A percentile compares a stretch with the other conserved stretches of the same genome.
phyloP scores from a whole-genome alignment of 2,329 filamentous ascomycete genomes.

The Fusarium ramigenum region DNA sequence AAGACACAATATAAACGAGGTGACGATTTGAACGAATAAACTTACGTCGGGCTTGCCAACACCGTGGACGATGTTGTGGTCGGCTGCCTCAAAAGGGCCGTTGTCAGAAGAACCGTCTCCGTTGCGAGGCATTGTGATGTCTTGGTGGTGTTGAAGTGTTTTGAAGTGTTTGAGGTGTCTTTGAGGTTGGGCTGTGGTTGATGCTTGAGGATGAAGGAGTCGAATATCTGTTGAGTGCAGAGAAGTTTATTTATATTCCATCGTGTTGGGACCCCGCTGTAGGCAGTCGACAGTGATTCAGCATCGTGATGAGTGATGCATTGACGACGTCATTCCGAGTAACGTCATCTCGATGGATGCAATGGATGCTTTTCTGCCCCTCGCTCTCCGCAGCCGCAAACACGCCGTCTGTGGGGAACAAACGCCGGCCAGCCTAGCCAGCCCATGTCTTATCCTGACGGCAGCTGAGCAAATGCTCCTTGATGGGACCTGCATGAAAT shows the following conservation, averaged over 20 bases:
- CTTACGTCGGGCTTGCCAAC: constrained; percentile 52
- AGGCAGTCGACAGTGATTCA: constrained; percentile 1
- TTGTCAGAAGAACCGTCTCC: constrained; percentile 61
- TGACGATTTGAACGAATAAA: not conserved
- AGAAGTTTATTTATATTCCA: constrained; percentile 28
- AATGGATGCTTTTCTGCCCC: not conserved
- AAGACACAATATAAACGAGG: not conserved
- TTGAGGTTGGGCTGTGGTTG: not conserved
- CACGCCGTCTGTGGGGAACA: constrained; percentile 20
- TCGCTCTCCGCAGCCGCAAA: constrained; percentile 12
- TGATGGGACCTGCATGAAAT: constrained; percentile 22
- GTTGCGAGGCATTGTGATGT: constrained; percentile 58
- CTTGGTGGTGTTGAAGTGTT: constrained; percentile 29
- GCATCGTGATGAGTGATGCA: constrained; percentile 35
- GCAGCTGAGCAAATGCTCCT: constrained; percentile 22
- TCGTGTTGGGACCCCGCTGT: not conserved
- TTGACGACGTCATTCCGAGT: constrained; percentile 31
- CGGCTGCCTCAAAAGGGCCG: constrained; percentile 52
- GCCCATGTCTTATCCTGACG: not conserved
- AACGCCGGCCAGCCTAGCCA: not conserved
- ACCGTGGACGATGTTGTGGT: constrained; percentile 57
- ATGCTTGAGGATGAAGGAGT: constrained; percentile 5
- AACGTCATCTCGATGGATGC: constrained; percentile 32
- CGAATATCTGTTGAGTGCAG: not conserved
- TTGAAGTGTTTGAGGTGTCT: not conserved